Conservation (phyloP, 2,329 filamentous ascomycete genomes). For the Diaporthe sp. region DNA sequence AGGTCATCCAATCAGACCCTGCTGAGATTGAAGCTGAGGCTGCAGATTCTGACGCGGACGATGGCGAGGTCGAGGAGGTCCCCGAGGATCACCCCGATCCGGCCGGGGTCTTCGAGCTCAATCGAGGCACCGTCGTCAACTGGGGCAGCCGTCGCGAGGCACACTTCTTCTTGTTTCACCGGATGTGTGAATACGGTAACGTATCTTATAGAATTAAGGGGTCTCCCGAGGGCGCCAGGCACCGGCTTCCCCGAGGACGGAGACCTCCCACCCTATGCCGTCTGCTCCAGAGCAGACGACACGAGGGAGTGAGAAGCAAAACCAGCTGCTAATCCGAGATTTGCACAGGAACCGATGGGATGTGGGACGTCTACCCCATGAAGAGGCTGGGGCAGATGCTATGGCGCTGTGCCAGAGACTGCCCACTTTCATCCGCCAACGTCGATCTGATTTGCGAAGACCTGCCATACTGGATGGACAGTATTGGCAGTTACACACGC, state of each 20-base stretch:
- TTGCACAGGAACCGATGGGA: too few species aligned
- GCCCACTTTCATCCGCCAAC: not conserved
- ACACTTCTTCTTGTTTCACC: rapidly evolving
- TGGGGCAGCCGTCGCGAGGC: not conserved
- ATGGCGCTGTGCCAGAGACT: not conserved
- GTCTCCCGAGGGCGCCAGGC: not conserved
- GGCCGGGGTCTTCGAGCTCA: not conserved
- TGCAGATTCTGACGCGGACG: too few species aligned
- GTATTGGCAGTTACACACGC: not conserved
- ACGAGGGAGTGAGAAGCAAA: not conserved
- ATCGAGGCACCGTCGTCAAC: not conserved
- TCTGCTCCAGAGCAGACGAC: not conserved
- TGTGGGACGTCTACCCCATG: not conserved
- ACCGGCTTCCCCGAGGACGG: not conserved
- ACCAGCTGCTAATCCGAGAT: not conserved
- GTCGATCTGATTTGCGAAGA: not conserved
- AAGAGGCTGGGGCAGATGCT: not conserved
- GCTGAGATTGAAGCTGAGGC: not conserved
- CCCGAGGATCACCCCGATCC: not conserved
- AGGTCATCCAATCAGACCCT: too few species aligned
- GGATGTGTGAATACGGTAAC: not conserved
- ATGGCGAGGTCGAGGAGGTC: not conserved
- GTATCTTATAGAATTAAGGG: not conserved
- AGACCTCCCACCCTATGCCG: not conserved
- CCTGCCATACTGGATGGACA: not conserved